Evolutionary conservation across 2,329 filamentous ascomycete genomes (phyloP).

Genomic region (Aspergillus melleus): DNA sequence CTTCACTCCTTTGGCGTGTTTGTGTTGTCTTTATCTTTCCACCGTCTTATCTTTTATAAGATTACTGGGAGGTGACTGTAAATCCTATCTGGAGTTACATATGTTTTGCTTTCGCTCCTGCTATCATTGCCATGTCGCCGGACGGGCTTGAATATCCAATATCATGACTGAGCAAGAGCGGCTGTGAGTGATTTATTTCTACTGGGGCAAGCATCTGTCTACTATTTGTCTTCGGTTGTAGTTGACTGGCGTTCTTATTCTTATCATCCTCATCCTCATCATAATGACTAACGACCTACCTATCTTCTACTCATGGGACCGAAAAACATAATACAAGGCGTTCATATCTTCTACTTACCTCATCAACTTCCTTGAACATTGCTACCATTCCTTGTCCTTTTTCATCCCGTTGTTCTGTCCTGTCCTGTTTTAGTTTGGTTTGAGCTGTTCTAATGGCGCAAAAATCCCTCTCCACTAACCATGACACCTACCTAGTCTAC

Average conservation of each 20-base stretch:
- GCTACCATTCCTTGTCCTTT: too few species aligned
- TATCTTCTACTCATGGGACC: not conserved
- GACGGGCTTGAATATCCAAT: not conserved
- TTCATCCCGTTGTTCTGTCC: too few species aligned
- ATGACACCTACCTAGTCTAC: too few species aligned
- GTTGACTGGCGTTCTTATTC: not conserved
- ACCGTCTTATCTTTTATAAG: slow-evolving; percentile 6
- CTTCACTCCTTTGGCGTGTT: not conserved
- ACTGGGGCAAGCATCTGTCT: not conserved
- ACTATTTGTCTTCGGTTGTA: not conserved
- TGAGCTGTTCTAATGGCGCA: too few species aligned
- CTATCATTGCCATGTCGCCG: not conserved
- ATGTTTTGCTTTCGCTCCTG: not conserved
- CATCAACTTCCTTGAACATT: too few species aligned
- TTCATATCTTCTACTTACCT: not conserved
- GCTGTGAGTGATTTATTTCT: not conserved
- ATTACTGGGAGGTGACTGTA: slow-evolving; percentile 3
- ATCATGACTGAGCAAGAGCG: slow-evolving; percentile 3
- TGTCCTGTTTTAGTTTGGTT: too few species aligned
- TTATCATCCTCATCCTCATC: not conserved
- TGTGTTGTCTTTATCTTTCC: slow-evolving; percentile 2
- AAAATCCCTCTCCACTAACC: too few species aligned
- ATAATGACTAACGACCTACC: not conserved
- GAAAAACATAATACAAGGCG: not conserved
- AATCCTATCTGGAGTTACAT: slow-evolving; percentile 1